Evolutionary conservation across 768 basidiomycete genomes (phyloP).

Genomic region (Infundibulicybe gibba): DNA sequence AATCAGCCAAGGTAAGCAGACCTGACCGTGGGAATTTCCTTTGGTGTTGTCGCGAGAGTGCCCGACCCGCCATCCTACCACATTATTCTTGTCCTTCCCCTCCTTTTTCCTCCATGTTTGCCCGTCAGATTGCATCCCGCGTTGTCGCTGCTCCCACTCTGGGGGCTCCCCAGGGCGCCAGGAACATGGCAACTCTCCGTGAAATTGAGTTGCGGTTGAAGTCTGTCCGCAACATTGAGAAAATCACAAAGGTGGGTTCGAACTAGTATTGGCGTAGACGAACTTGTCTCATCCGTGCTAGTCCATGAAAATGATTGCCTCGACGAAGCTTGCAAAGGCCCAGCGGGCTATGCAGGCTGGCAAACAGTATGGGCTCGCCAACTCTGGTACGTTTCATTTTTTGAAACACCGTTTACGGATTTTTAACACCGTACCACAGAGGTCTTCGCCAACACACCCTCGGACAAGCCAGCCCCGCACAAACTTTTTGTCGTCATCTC

Average conservation of each 20-base stretch:
- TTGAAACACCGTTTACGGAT: slow-evolving; percentile 1
- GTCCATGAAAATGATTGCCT: slow-evolving; percentile 99
- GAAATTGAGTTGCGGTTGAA: slow-evolving; percentile 96
- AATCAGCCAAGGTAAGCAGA: neutral
- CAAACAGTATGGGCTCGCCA: slow-evolving; percentile 90
- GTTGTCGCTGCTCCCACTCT: slow-evolving; percentile 25
- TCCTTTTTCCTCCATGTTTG: slow-evolving; percentile 37
- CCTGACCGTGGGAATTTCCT: slow-evolving; percentile 25
- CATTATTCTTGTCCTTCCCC: slow-evolving; percentile 14
- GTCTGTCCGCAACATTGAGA: slow-evolving; percentile 97
- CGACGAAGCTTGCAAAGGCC: slow-evolving; percentile 93
- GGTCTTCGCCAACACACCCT: slow-evolving; percentile 77
- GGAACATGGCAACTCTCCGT: slow-evolving; percentile 95
- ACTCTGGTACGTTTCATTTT: slow-evolving; percentile 59
- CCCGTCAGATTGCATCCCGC: slow-evolving; percentile 42
- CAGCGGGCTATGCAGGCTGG: slow-evolving; percentile 90
- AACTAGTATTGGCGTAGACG: slow-evolving; percentile 6
- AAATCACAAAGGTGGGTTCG: slow-evolving; percentile 90
- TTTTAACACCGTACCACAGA: slow-evolving; percentile 42
- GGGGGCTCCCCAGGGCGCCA: slow-evolving; percentile 48
- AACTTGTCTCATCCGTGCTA: slow-evolving; percentile 24
- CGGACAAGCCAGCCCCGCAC: slow-evolving; percentile 65
- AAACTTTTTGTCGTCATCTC: slow-evolving; percentile 94
- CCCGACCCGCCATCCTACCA: slow-evolving; percentile 27
- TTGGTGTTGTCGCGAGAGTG: slow-evolving; percentile 23